Base-by-base conservation (phyloP, 2,329 filamentous ascomycete genomes). In the Pezicula radicicola region DNA sequence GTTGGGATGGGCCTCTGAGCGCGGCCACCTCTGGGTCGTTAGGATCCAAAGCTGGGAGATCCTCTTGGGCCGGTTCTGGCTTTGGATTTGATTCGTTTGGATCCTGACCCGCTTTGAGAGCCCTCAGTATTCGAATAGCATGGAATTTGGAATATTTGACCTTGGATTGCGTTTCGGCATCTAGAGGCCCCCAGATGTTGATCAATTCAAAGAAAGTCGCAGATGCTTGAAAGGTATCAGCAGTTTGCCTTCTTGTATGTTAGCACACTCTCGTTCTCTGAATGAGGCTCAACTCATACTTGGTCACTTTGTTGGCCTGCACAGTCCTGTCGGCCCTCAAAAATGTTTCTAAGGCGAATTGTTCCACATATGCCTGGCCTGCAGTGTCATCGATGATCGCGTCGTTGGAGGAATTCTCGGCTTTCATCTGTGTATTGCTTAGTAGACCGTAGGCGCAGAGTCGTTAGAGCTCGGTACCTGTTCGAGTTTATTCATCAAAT, bases 141-240 rank as follows among this genome's bases (percentile, higher is more conserved):
- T 97, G 95, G 80, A 90, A 99, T 70, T 97, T 99, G 40, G 93
- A 91, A 67, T 90, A 99, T 69, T 95, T 97, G 71, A 93, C 91
- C 76, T 96, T 97, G 50, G 91, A 83, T 37, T 84, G 78, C 18
- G 86, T 83, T 64, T 97, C 91, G 1, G 81, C 72, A 33, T 96
- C 89, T 10, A 86, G 74, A 0, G 81, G 72, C 6, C 84, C 87
- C 91, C 93, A 99, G 63, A 96, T 88, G 57, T 86, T 86, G 51
- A 90, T 80, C 5, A 97, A 77, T 60, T 97, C 91, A 64, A 97
- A 85, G 69, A 99, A 97, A 0, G 91, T 96, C 0, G 90, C 87
- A 0, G 94, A 90, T 2, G 95, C 94, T 66, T 92, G 88, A 60
- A 97, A 96, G 0, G 92, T 97, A 66, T 95, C 91, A 53, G 90